Evolutionary conservation across 129 eudicot species (phyloP).

Genomic region (Artemisia argyi): DNA sequence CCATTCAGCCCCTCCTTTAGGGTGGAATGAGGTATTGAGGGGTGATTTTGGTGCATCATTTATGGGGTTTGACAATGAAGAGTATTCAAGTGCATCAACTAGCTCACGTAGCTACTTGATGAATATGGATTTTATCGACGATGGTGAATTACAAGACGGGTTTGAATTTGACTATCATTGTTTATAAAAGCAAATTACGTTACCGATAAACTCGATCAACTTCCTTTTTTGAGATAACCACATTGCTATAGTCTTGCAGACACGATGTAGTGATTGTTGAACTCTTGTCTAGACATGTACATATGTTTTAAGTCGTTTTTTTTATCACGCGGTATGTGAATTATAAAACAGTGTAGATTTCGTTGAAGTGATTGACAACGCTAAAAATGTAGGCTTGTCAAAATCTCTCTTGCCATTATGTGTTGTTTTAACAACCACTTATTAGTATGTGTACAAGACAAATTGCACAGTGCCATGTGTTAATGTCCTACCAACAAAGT

Average conservation of each 20-base stretch:
- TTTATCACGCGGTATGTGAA: too few relatives aligned
- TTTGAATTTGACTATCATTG: neutral
- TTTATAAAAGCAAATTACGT: neutral
- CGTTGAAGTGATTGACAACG: too few relatives aligned
- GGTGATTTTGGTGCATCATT: neutral
- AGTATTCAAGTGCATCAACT: constrained; percentile 30
- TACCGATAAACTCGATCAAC: neutral
- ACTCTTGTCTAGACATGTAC: constrained; percentile 1
- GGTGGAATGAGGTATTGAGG: constrained; percentile 11
- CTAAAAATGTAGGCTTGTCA: too few relatives aligned
- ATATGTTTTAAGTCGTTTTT: too few relatives aligned
- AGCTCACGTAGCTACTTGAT: constrained; percentile 22
- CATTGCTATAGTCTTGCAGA: neutral
- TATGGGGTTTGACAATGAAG: constrained; percentile 34
- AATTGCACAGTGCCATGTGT: neutral
- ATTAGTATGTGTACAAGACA: too few relatives aligned
- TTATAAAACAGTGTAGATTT: too few relatives aligned
- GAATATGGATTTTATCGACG: constrained; percentile 11
- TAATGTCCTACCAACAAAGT: too few relatives aligned
- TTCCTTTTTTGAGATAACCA: neutral
- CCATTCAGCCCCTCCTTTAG: constrained; percentile 6
- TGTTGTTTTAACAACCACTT: too few relatives aligned
- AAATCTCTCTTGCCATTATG: too few relatives aligned
- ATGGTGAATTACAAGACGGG: constrained; percentile 14
- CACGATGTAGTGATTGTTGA: neutral